Evolutionary conservation across 306 rosid genomes (phyloP), one percentile per base, ranked within the genome.

Genomic region (Pueraria montana): DNA sequence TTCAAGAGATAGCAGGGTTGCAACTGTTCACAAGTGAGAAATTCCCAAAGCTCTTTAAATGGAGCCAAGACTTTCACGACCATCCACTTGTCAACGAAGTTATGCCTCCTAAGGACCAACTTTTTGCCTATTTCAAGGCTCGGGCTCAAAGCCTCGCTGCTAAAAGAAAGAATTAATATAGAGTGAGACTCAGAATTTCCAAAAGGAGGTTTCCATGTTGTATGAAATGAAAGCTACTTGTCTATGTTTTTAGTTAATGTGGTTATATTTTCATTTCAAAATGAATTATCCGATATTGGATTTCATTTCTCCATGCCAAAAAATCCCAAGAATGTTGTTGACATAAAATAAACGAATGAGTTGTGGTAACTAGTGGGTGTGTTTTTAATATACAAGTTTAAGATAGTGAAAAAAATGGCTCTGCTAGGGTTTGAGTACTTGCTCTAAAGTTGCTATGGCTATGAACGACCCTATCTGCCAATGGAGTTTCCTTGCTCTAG

Each of bases 1-100:
- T 88, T 38, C 88, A 91, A 85, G 85, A 91, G 9, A 16, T 73
- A 24, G 26, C 63, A 0, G 93, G 87, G 2, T 1, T 86, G n/a
- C 48, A 86, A 56, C 17, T 89, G 27, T 23, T 92, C 16, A 85
- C 62, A 5, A 59, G 43, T 58, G 88, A 87, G 24, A 85, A 80
- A 20, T 80, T 84, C 65, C 90, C 92, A 3, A 80, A 77, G 30
- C 85, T 86, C 0, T 76, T 74, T 12, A 52, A 78, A 21, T 92
- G 92, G 94, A 84, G 75, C 20, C 52, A 88, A 34, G 89, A 87
- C 7, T 74, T 82, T 24, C 66, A 52, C 9, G 82, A 40, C 17
- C 89, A 79, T 27, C 74, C 58, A 14, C 10, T 52, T 18, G 80
- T 89, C 63, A 85, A 85, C 38, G 77, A 87, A 69, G 48, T 0